These are phyloP conservation scores for Globisporangium uncinulatum DNA, from an alignment of 352 stramenopile genomes.

Conservation along the genomic window DNA sequence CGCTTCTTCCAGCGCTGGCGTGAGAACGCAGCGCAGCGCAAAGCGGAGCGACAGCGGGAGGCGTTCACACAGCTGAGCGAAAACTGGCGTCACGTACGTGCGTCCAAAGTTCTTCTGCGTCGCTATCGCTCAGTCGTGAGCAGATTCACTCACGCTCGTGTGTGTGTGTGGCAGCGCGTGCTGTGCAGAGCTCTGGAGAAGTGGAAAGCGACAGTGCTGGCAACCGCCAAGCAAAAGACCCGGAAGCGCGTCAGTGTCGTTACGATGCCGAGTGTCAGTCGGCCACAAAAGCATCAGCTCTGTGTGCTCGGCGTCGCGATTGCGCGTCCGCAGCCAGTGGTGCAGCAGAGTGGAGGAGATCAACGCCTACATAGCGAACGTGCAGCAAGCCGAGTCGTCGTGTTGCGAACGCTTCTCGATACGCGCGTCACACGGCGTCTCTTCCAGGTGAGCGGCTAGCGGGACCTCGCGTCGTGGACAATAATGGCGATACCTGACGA, in stretches of 20 bases:
- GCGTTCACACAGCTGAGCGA: background rate
- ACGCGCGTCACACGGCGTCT: background rate
- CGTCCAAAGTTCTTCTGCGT: too few relatives aligned
- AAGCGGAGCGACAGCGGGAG: background rate
- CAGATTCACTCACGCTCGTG: too few relatives aligned
- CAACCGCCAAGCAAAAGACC: too few relatives aligned
- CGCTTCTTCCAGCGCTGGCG: conserved; percentile 15
- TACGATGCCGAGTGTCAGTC: background rate
- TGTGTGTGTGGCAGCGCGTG: too few relatives aligned
- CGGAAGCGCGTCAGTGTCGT: background rate
- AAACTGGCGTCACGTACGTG: too few relatives aligned
- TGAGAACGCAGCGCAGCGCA: background rate
- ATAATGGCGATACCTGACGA: too few relatives aligned
- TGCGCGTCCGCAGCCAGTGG: background rate
- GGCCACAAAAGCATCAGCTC: background rate
- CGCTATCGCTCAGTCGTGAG: too few relatives aligned
- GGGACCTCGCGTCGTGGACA: too few relatives aligned
- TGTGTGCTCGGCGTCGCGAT: background rate
- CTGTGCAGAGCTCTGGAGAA: too few relatives aligned
- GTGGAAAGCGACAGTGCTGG: too few relatives aligned
- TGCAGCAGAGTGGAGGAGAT: background rate
- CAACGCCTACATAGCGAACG: background rate
- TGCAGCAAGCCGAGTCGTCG: background rate
- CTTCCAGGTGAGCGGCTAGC: background rate
- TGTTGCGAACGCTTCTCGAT: background rate